A percentile compares a stretch with the other conserved stretches of the same genome.
phyloP scores from a whole-genome alignment of 2,329 filamentous ascomycete genomes.

The Alternaria metachromatica region DNA sequence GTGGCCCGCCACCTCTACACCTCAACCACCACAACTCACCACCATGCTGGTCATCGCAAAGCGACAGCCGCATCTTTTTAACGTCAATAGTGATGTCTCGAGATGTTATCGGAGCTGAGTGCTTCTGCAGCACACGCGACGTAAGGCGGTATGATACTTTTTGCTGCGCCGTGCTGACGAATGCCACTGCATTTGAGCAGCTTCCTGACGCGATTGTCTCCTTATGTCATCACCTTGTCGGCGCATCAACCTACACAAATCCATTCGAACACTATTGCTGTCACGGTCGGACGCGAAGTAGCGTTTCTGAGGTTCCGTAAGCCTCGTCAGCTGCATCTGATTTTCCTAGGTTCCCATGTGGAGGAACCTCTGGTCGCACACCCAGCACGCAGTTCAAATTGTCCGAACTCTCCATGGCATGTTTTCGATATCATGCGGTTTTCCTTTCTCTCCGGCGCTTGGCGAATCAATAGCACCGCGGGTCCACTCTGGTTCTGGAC shows the following conservation, averaged over 20 bases:
- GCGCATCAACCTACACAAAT: background rate
- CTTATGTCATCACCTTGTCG: background rate
- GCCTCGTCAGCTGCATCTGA: background rate
- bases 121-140: background rate
- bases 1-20: too few species aligned
- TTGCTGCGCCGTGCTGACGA: background rate
- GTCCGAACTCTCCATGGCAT: background rate
- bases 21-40: background rate
- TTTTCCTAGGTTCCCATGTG: background rate
- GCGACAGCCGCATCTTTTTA: background rate
- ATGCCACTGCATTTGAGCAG: background rate
- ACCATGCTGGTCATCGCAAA: background rate
- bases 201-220: background rate
- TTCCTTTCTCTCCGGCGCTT: background rate
- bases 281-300: background rate
- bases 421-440: background rate
- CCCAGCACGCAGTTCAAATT: background rate
- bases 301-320: background rate
- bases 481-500: background rate
- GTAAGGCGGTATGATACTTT: background rate
- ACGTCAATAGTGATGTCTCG: background rate
- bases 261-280: rapidly evolving
- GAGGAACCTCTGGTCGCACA: background rate
- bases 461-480: background rate
- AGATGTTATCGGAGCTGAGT: background rate